Conservation (phyloP, 495 filamentous ascomycete genomes). For the Paragyromitra xinjiangensis region DNA sequence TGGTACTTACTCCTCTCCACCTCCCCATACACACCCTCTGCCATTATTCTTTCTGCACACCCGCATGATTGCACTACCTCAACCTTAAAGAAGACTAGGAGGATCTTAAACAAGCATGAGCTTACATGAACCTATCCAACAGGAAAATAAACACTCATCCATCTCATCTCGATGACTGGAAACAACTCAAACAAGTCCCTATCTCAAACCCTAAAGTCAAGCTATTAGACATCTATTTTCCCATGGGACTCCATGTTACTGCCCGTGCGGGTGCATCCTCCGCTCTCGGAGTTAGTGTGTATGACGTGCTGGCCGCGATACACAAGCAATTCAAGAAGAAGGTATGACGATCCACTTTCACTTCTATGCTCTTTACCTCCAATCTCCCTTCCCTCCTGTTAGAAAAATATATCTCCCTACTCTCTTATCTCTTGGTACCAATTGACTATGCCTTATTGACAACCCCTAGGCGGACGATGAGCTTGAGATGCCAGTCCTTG, state of each 20-base stretch:
- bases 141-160: conserved; percentile 57
- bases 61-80: not conserved
- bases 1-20: conserved; percentile 40
- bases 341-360: conserved; percentile 25
- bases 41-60: no score
- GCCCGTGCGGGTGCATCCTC: conserved; percentile 52
- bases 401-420: not conserved
- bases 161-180: conserved; percentile 54
- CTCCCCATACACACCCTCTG: not conserved
- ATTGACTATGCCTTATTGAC: not conserved
- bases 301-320: conserved; percentile 56
- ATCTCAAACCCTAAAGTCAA: conserved; percentile 54
- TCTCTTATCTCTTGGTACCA: not conserved
- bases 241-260: conserved; percentile 55
- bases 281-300: conserved; percentile 55
- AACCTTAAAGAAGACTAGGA: not conserved
- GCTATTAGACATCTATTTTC: conserved; percentile 55
- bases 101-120: not conserved
- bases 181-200: conserved; percentile 51
- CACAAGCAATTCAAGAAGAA: conserved; percentile 58
- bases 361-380: not conserved
- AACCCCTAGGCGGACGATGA: conserved; percentile 53
- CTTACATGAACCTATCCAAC: conserved; percentile 8
- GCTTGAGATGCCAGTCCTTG: conserved; percentile 55
- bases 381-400: not conserved